Evolutionary conservation across 2,329 filamentous ascomycete genomes (phyloP).

Genomic region (Aspergillus brunneoviolaceus): DNA sequence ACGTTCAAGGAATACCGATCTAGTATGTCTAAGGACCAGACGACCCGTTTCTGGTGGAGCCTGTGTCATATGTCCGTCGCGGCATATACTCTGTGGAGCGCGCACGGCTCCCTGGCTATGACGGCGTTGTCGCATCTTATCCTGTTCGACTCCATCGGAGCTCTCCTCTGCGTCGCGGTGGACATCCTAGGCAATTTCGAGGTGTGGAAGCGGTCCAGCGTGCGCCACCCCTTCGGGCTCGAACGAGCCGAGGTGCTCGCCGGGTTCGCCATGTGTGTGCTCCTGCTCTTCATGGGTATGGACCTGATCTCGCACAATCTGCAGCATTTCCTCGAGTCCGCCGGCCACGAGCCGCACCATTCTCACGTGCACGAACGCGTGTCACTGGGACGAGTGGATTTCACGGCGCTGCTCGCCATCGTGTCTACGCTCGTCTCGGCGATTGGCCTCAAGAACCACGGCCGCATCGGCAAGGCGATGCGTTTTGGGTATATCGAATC

Average conservation of each 20-base stretch:
- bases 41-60: slow-evolving; percentile 81
- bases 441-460: slow-evolving; percentile 84
- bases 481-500: slow-evolving; percentile 78
- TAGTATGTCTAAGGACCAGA: slow-evolving; percentile 88
- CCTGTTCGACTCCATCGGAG: slow-evolving; percentile 92
- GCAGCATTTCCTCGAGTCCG: slow-evolving; percentile 84
- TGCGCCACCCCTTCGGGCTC: slow-evolving; percentile 89
- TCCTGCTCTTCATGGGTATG: slow-evolving; percentile 95
- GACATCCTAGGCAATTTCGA: slow-evolving; percentile 96
- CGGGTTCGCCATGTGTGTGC: slow-evolving; percentile 93
- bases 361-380: slow-evolving; percentile 66
- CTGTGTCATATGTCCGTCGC: slow-evolving; percentile 82
- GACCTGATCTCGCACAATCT: slow-evolving; percentile 92
- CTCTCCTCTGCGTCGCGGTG: slow-evolving; percentile 84
- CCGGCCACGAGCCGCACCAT: slow-evolving; percentile 72
- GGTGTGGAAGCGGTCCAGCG: slow-evolving; percentile 89
- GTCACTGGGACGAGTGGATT: slow-evolving; percentile 73
- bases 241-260: slow-evolving; percentile 91
- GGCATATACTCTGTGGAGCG: slow-evolving; percentile 79
- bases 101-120: slow-evolving; percentile 82
- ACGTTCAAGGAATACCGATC: slow-evolving; percentile 83
- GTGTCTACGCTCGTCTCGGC: slow-evolving; percentile 81
- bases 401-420: slow-evolving; percentile 79
- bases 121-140: slow-evolving; percentile 90
- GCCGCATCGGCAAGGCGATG: slow-evolving; percentile 88